Base-by-base conservation (phyloP, 2,329 filamentous ascomycete genomes). In the Simplicillium aogashimaense region DNA sequence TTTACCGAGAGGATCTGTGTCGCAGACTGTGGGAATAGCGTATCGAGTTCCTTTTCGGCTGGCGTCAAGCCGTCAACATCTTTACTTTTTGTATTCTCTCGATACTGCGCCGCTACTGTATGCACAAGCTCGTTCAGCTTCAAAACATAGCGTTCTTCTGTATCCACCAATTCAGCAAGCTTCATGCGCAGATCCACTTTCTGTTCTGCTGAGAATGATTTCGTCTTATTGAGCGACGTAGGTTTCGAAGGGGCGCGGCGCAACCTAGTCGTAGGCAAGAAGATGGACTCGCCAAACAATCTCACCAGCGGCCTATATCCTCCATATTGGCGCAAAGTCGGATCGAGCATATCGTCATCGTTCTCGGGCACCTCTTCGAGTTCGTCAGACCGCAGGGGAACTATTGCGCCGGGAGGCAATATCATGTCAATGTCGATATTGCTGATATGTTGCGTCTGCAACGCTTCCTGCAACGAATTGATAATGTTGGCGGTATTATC, bases 391-490 rank as follows among this genome's bases (percentile, higher is more conserved):
- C 76, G 70, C 12, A 79, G 65, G 2, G 80, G 76, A n/a, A 76
- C 68, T 37, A 94, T 85, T 13, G 83, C 74, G 13, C 84, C 86
- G 0, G 82, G 73, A 0, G 90, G 90, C 18, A 97, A 67, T 17
- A 95, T 78, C 20, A 97, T 69, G 55, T 97, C 90, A 38, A 95
- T 60, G 54, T 97, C 92, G 44, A 94, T 67, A 70, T 90, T 90
- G 51, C 80, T 87, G 42, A 94, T 67, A 49, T 83, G 81, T 56
- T 94, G 86, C 30, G 89, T 81, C 53, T 84, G 83, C 45, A 94
- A 73, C 13, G 88, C 84, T 41, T 78, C 74, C 42, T 83, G 76
- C 40, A 98, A 67, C 43, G 83, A 81, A 34, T 75, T 70, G 41
- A 94, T 75, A 18, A 92, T 75, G 13, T 88, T 81, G 31, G 69